Base-by-base conservation (phyloP, 2,329 filamentous ascomycete genomes). In the Fusarium piperis region DNA sequence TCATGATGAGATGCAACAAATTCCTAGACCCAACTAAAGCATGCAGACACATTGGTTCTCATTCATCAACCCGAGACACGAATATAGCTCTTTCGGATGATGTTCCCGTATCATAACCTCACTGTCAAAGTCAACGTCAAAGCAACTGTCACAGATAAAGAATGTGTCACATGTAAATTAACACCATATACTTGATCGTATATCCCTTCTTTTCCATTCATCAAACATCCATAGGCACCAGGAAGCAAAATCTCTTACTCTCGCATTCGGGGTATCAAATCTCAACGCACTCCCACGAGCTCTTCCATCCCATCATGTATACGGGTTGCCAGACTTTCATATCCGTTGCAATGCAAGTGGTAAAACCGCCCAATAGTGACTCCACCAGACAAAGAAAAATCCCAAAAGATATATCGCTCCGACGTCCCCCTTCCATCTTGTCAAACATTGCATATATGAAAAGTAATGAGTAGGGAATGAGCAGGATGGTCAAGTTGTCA, bases 231-330 rank as follows among this genome's bases (percentile, higher is more conserved):
- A 4, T 28, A 28, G 9, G 16, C 20, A 28, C 41, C 41, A 28
- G 9, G n/a, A 46, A 46, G 33, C 28, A 28, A 44, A 10, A 13
- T 51, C 41, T 70, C 39, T 70, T 65, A 55, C 65, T 70, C 44
- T 73, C 56, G 62, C 66, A 57, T 61, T 62, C 53, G 70, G 70
- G 70, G 70, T 72, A 73, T 72, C 70, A 72, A 71, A 67, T 67
- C 66, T 46, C 66, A 70, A 59, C 52, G 52, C 66, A 67, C 62
- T 56, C n/a, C 32, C 33, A 20, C 33, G 33, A 33, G 33, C 20
- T 38, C 59, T 57, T 20, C 59, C 28, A 36, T 61, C 64, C 39
- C 65, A 52, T 44, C 64, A 68, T 55, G 32, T 46, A 53, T 57
- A 63, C 64, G 59, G 70, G 65, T 41, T 73, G 66, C 70, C 53